Evolutionary conservation across 768 basidiomycete genomes (phyloP).

Genomic region (Auriscalpium vulgare): DNA sequence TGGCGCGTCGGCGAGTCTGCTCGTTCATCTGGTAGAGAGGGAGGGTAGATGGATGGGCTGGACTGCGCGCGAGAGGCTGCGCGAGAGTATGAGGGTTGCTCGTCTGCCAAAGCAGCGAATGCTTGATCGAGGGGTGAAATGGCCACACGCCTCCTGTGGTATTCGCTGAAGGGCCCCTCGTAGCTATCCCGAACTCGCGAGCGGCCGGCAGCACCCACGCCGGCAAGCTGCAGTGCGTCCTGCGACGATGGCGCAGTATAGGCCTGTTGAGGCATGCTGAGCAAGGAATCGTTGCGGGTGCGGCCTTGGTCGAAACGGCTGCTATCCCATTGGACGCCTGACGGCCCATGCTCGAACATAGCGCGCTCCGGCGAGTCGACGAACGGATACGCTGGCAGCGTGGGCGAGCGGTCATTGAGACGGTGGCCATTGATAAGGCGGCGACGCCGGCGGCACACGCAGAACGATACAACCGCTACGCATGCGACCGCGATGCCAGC

Average conservation of each 20-base stretch:
- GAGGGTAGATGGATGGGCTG: constrained; percentile 18
- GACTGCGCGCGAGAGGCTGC: constrained; percentile 8
- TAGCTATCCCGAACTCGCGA: neutral
- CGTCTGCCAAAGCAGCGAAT: constrained; percentile 1
- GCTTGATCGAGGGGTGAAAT: constrained; percentile 17
- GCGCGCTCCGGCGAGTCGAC: constrained; percentile 20
- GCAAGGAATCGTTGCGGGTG: neutral
- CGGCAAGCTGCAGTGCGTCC: constrained; percentile 4
- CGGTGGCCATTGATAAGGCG: constrained; percentile 15
- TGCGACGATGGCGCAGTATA: constrained; percentile 1
- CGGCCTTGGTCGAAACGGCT: neutral
- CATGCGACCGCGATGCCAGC: constrained; percentile 50
- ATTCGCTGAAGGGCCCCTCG: constrained; percentile 16
- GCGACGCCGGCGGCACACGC: constrained; percentile 34
- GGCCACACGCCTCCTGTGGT: constrained; percentile 1
- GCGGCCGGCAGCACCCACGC: neutral
- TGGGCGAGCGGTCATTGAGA: constrained; percentile 15
- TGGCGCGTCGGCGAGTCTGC: constrained; percentile 6
- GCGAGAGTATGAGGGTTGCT: constrained; percentile 15
- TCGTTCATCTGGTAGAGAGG: constrained; percentile 9
- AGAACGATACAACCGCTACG: constrained; percentile 35
- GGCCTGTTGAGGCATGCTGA: neutral
- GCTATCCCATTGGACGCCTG: neutral
- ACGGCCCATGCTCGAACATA: neutral
- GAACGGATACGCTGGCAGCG: constrained; percentile 28